Percentiles rank a stretch among this genome's conserved stretches.
Conservation (phyloP, 768 basidiomycete genomes). For the Kwoniella newhampshirensis region DNA sequence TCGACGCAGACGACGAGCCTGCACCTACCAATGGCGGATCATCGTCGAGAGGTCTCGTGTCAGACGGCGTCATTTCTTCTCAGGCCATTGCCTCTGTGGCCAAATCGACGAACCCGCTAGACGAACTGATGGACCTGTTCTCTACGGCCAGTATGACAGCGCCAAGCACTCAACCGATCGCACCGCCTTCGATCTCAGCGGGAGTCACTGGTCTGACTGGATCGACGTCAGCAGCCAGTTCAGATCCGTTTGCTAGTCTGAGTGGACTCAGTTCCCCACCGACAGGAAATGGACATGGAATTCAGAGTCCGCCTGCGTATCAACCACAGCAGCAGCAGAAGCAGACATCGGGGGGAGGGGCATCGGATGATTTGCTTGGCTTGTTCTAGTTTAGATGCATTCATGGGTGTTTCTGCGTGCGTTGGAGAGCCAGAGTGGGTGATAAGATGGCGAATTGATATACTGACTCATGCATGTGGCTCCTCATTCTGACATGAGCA, state of each 20-base stretch:
- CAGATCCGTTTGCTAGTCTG: slow-evolving; percentile 20
- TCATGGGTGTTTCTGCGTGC: no score
- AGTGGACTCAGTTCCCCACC: slow-evolving; percentile 37
- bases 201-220: slow-evolving; percentile 13
- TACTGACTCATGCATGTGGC: no score
- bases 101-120: slow-evolving; percentile 82
- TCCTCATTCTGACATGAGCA: no score
- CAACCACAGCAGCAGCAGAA: slow-evolving; percentile 28
- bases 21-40: slow-evolving; percentile 54
- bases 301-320: slow-evolving; percentile 55
- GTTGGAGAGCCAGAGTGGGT: no score
- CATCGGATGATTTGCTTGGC: slow-evolving; percentile 61
- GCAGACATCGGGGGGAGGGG: slow-evolving; percentile 13
- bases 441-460: no score
- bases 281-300: slow-evolving; percentile 13
- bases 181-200: slow-evolving; percentile 6
- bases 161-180: slow-evolving; percentile 28
- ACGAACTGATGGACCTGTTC: slow-evolving; percentile 91
- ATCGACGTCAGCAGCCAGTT: neutral
- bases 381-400: slow-evolving; percentile 57
- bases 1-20: slow-evolving; percentile 67
- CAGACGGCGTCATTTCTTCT: slow-evolving; percentile 34
- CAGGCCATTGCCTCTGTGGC: slow-evolving; percentile 57
- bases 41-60: slow-evolving; percentile 53
- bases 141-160: slow-evolving; percentile 56